phyloP scores from a whole-genome alignment of 225 moss, liverwort and hornwort genomes.

The Marchantia paleacea region DNA sequence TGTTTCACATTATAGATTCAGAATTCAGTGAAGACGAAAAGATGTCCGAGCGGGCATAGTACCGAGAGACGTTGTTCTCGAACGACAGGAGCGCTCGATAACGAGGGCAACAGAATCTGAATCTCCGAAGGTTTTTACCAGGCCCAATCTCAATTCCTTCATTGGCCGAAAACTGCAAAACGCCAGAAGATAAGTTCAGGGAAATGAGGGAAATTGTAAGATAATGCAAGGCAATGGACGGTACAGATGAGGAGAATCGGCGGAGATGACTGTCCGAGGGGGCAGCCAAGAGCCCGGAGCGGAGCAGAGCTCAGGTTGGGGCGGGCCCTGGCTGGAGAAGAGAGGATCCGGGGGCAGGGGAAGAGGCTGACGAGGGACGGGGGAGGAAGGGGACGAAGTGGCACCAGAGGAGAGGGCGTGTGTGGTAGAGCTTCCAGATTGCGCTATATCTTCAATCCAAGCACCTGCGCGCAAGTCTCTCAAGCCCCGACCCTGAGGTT shows the following conservation, averaged over 20 bases:
- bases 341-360: not conserved
- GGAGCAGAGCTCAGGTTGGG: not conserved
- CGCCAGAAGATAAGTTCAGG: constrained; percentile 4
- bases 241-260: constrained; percentile 1
- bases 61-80: not conserved
- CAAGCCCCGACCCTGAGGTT: constrained; percentile 5
- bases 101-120: not conserved
- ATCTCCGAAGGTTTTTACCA: not conserved
- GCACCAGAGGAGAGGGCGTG: not conserved
- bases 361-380: no score
- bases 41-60: no score
- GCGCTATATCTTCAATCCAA: constrained; percentile 15
- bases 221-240: constrained; percentile 8
- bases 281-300: not conserved
- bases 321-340: not conserved
- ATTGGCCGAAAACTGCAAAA: not conserved
- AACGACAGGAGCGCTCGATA: not conserved
- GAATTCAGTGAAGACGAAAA: no score
- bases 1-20: no score
- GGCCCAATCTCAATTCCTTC: not conserved
- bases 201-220: not conserved
- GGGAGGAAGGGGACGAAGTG: not conserved
- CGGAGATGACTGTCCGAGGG: not conserved
- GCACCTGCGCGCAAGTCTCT: constrained; percentile 5
- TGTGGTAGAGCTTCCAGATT: constrained; percentile 23